A percentile compares a stretch with the other conserved stretches of the same genome.
These are phyloP conservation scores for Trichoderma sp. DNA, from an alignment of 2,329 filamentous ascomycete genomes.

Conservation along the genomic window DNA sequence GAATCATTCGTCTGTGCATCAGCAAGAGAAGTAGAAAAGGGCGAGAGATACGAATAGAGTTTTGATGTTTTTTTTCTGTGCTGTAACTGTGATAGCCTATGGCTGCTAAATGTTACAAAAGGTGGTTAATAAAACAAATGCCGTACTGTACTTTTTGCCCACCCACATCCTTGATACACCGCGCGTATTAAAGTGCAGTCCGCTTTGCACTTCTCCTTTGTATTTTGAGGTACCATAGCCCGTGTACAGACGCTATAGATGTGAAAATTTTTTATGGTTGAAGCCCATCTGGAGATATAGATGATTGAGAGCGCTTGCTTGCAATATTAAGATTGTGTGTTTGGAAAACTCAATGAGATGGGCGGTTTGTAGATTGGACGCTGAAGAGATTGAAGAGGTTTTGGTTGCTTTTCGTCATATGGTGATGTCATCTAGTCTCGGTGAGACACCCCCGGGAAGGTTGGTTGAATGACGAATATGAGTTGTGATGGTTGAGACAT, in stretches of 20 bases:
- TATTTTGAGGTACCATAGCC: neutral
- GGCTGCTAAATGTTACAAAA: slow-evolving; percentile 2
- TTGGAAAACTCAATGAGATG: neutral
- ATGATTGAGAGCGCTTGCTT: slow-evolving; percentile 16
- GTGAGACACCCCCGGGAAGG: neutral
- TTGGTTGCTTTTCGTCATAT: neutral
- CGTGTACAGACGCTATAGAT: neutral
- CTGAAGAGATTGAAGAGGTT: neutral
- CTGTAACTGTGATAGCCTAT: neutral
- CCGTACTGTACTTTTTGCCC: slow-evolving; percentile 2
- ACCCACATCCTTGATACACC: neutral
- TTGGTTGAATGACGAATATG: neutral
- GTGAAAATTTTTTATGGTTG: neutral
- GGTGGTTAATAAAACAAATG: neutral
- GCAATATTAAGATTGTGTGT: slow-evolving; percentile 9
- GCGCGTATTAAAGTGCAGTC: neutral
- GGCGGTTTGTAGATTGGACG: neutral
- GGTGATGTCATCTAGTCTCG: neutral
- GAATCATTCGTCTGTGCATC: slow-evolving; percentile 23
- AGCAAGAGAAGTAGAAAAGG: slow-evolving; percentile 21
- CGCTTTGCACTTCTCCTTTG: neutral
- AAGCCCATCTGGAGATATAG: neutral
- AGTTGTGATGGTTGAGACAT: neutral
- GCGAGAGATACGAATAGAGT: neutral
- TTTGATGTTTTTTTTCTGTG: slow-evolving; percentile 8